Percentiles rank a stretch among this genome's conserved stretches.
Conservation (phyloP, 495 filamentous ascomycete species). For the Saxispiralis lemnorum region DNA sequence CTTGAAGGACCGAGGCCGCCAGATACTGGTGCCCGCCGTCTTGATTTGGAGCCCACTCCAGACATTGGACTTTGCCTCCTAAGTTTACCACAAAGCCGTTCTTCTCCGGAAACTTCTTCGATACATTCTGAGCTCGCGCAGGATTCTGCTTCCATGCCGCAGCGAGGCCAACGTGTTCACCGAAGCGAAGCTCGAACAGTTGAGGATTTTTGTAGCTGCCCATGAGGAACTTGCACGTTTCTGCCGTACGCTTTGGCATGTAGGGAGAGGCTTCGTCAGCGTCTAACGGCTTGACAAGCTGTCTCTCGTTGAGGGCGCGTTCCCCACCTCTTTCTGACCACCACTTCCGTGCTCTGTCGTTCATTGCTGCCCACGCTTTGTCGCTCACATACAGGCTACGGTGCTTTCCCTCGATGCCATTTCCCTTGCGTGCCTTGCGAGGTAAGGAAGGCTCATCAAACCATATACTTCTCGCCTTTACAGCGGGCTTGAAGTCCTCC, state of each 20-base stretch:
- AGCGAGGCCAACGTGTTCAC: constrained; percentile 28
- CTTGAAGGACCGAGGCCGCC: constrained; percentile 29
- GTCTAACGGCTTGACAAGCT: constrained; percentile 6
- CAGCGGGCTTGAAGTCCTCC: constrained; percentile 26
- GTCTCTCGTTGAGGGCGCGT: constrained; percentile 26
- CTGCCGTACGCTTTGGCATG: constrained; percentile 22
- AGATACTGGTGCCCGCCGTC: constrained; percentile 36
- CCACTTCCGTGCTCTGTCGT: constrained; percentile 37
- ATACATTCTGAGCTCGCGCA: neutral
- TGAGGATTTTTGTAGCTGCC: constrained; percentile 33
- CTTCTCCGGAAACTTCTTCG: constrained; percentile 14
- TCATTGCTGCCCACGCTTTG: constrained; percentile 28
- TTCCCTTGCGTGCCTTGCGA: constrained; percentile 23
- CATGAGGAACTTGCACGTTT: constrained; percentile 32
- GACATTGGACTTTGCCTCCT: constrained; percentile 32
- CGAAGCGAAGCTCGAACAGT: constrained; percentile 25
- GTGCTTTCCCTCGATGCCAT: constrained; percentile 19
- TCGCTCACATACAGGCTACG: constrained; percentile 30
- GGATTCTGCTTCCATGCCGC: constrained; percentile 25
- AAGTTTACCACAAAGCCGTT: constrained; percentile 43
- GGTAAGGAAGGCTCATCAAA: constrained; percentile 34
- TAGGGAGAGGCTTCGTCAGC: constrained; percentile 24
- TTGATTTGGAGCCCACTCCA: constrained; percentile 43
- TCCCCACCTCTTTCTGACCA: constrained; percentile 30
- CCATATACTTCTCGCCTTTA: constrained; percentile 34